Conservation (phyloP, 441 rosid species). For the Arabidopsis lyrata region DNA sequence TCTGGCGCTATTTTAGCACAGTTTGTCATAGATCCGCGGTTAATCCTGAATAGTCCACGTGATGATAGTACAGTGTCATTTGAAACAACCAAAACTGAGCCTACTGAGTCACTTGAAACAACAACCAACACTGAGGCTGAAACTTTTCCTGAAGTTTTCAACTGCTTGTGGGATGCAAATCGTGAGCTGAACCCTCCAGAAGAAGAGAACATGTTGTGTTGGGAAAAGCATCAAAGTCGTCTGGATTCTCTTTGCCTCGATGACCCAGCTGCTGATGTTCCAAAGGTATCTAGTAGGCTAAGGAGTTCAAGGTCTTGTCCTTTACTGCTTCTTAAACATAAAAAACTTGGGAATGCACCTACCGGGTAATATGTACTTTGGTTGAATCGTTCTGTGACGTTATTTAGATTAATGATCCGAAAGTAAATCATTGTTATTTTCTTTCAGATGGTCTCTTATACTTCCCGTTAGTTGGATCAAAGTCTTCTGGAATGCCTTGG, state of each 20-base stretch:
- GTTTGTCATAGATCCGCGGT: slow-evolving; percentile 71
- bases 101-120: slow-evolving; percentile 22
- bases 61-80: slow-evolving; percentile 44
- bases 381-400: slow-evolving; percentile 25
- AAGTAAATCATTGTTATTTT: slow-evolving; percentile 26
- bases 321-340: slow-evolving; percentile 69
- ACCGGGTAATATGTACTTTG: slow-evolving; percentile 60
- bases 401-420: slow-evolving; percentile 20
- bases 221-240: slow-evolving; percentile 62
- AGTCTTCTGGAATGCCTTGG: slow-evolving; percentile 75
- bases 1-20: slow-evolving; percentile 56
- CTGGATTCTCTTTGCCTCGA: slow-evolving; percentile 69
- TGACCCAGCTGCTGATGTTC: slow-evolving; percentile 44
- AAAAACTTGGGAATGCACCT: slow-evolving; percentile 44
- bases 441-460: slow-evolving; percentile 84
- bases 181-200: slow-evolving; percentile 58
- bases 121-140: slow-evolving; percentile 46
- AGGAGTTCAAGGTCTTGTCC: slow-evolving; percentile 71
- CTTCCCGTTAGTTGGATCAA: slow-evolving; percentile 85
- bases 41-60: slow-evolving; percentile 41
- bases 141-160: slow-evolving; percentile 41
- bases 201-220: slow-evolving; percentile 68
- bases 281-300: slow-evolving; percentile 45
- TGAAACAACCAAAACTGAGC: slow-evolving; percentile 45
- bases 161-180: slow-evolving; percentile 69